Evolutionary conservation across 371 early-diverging fungal genomes (phyloP), one percentile per base, ranked within the genome.

Genomic region (Polyrhizophydium stewartii): DNA sequence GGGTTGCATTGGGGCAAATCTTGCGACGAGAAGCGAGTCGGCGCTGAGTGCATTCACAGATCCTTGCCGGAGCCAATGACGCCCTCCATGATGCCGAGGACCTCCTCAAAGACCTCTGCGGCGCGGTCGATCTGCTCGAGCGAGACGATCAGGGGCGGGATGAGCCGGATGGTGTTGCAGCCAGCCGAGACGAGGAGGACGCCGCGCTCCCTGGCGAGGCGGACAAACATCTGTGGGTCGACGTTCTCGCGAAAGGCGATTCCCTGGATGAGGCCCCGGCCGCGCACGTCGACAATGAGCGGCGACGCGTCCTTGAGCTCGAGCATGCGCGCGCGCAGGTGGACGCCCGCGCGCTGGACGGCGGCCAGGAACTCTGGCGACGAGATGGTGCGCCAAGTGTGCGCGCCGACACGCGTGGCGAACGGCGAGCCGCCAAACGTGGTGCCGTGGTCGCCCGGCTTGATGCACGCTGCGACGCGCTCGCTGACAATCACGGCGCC

Each of bases 391-490:
- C 68, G 66, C 46, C 90, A 72, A 6, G 93, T 94, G 37, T 82
- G 72, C 25, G 83, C 72, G 22, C 88, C 96, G 16, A 87, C 86
- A 40, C 84, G 79, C 55, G 92, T 85, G 19, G 91, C 94, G 43
- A 96, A 72, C 16, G 97, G 96, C 64, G 88, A 89, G 47, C 97
- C 97, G 58, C 98, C 98, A 84, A 92, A 96, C 10, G 95, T 96
- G 5, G 97, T 96, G 52, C 98, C 97, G 67, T 97, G 97, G 64
- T 94, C 95, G 61, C 94, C 92, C 22, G 74, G 71, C 33, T 84
- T 83, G 72, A 97, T 88, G 61, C 83, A 66, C 22, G 83, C 81
- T 12, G 92, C 92, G n/a, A 96, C 91, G 60, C 79, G 71, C 37
- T 84, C 78, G 46, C 81, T 78, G 55, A 89, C 83, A 66, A 96